phyloP scores from a whole-genome alignment of 352 stramenopile genomes.

The Phytophthora europaea region DNA sequence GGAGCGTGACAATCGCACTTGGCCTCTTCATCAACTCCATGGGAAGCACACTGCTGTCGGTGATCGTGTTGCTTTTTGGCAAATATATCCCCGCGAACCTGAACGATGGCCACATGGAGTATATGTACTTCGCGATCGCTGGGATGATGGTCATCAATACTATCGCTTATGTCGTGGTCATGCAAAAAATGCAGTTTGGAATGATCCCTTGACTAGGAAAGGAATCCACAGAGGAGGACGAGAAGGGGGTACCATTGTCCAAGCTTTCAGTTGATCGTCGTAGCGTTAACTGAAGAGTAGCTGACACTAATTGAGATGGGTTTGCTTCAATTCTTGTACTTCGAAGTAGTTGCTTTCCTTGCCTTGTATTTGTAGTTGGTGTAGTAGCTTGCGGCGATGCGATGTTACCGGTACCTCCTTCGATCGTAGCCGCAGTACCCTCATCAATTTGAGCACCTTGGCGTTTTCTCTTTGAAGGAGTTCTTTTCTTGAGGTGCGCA shows the following conservation, averaged over 20 bases:
- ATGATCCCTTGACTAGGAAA: background rate
- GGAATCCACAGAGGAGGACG: background rate
- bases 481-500: no score
- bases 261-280: background rate
- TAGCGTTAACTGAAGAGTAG: conserved; percentile 1
- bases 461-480: no score
- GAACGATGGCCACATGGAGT: conserved; percentile 41
- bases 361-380: no score
- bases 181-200: conserved; percentile 9
- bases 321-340: background rate
- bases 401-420: no score
- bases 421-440: no score
- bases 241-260: background rate
- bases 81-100: conserved; percentile 50
- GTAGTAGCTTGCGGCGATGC: no score
- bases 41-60: conserved; percentile 58
- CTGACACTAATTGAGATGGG: background rate
- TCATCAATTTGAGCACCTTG: no score
- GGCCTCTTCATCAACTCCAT: conserved; percentile 52
- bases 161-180: background rate
- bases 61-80: conserved; percentile 68
- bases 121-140: conserved; percentile 42
- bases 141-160: conserved; percentile 3
- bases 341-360: background rate
- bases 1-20: conserved; percentile 40